Evolutionary conservation across 345 rosid genomes (phyloP), one percentile per base, ranked within the genome.

Genomic region (Gossypium stocksii): DNA sequence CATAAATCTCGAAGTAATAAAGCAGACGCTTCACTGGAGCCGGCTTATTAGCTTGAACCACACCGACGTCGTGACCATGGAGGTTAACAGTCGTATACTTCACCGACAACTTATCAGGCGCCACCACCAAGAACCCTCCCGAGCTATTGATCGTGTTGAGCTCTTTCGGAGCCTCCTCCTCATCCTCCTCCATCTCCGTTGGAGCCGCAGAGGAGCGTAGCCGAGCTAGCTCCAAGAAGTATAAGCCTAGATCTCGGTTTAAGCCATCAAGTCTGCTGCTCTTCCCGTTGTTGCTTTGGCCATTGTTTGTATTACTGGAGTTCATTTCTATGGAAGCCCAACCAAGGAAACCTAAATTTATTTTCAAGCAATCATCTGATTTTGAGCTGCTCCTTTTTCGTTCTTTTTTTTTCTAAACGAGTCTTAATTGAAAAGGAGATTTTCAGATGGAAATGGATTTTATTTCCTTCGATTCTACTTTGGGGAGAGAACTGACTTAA

Each of bases 1-100:
- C 93, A 66, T 78, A 85, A 79, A 95, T 91, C 97, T 95, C 99
- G 74, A 95, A 95, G 85, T 91, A 95, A 85, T 93, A 93, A 71
- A 85, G 73, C 15, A 91, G 85, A 64, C 92, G 82, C 87, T 89
- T 89, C 25, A 79, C 81, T 4, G 97, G 97, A 45, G 94, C 98
- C 41, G 97, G 94, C 80, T 72, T 86, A 81, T 93, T 85, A 44
- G 92, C 94, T 77, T 95, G 98, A 58, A 90, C 89, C 54, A 87
- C 94, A 23, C 98, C 99, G 2, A 93, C 98, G 48, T 91, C 98
- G 77, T 91, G 89, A 11, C 92, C 97, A 72, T 95, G 97, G 41
- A 82, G 90, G 61, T 77, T 70, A 76, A 81, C 83, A 65, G 51
- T 79, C 13, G 92, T 82, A 80, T 95, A 93, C 83, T 89, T 95